Conservation (phyloP, 2,329 filamentous ascomycete genomes). For the Ophiostoma himal-ulmi region DNA sequence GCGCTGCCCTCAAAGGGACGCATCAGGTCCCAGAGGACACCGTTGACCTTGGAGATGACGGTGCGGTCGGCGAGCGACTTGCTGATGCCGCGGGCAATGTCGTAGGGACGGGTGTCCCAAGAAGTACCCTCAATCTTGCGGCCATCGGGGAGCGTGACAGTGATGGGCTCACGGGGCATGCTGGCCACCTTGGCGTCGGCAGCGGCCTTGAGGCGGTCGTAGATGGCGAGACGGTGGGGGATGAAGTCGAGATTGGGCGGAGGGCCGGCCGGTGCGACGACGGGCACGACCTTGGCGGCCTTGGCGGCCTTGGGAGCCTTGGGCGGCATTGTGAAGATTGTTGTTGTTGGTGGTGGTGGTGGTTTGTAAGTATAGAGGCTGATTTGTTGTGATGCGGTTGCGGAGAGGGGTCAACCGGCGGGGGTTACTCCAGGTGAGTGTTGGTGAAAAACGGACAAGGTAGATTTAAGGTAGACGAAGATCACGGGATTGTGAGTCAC, state of each 20-base stretch:
- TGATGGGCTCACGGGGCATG: slow-evolving; percentile 68
- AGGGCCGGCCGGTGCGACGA: slow-evolving; percentile 30
- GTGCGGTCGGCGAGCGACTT: slow-evolving; percentile 81
- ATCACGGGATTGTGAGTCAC: slow-evolving; percentile 10
- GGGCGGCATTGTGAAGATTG: slow-evolving; percentile 6
- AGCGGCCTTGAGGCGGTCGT: slow-evolving; percentile 80
- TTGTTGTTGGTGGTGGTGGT: background rate
- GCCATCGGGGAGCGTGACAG: slow-evolving; percentile 67
- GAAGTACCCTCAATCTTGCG: slow-evolving; percentile 67
- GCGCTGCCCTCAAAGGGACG: slow-evolving; percentile 83
- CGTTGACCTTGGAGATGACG: slow-evolving; percentile 80
- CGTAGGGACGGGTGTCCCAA: slow-evolving; percentile 84
- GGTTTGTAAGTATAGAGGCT: background rate
- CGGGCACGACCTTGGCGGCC: slow-evolving; percentile 25
- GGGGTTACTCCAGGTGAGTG: background rate
- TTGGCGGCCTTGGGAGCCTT: slow-evolving; percentile 24
- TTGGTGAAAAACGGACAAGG: background rate
- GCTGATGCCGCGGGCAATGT: slow-evolving; percentile 70
- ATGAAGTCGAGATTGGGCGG: slow-evolving; percentile 64
- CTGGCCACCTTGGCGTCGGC: slow-evolving; percentile 68
- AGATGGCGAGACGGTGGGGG: slow-evolving; percentile 75
- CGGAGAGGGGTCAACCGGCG: slow-evolving; percentile 2
- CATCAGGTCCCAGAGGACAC: slow-evolving; percentile 85
- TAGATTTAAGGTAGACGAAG: background rate
- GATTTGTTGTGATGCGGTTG: slow-evolving; percentile 11